Evolutionary conservation across 805 yeast species (phyloP).

Genomic region (Yarrowia keelungensis): DNA sequence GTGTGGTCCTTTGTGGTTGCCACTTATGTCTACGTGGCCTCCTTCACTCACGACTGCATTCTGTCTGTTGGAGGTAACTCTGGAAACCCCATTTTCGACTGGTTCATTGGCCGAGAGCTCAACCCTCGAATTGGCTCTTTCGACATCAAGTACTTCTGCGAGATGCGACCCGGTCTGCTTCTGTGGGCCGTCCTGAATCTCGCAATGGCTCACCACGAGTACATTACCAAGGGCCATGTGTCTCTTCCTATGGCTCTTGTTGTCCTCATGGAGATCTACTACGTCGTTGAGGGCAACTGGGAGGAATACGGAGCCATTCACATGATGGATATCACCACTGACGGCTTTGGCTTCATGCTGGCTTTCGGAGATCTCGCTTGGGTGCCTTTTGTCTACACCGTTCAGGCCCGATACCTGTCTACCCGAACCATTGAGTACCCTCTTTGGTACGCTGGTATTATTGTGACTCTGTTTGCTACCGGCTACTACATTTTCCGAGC

Average conservation of each 20-base stretch:
- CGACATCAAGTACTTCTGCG: conserved; percentile 92
- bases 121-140: conserved; percentile 86
- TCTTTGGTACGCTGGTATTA: conserved; percentile 45
- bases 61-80: conserved; percentile 89
- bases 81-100: conserved; percentile 75
- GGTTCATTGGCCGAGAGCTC: conserved; percentile 97
- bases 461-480: conserved; percentile 55
- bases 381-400: conserved; percentile 88
- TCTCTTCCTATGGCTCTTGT: conserved; percentile 77
- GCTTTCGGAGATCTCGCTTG: conserved; percentile 92
- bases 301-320: conserved; percentile 89
- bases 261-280: conserved; percentile 73
- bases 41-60: conserved; percentile 73
- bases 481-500: conserved; percentile 87
- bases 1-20: conserved; percentile 71
- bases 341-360: conserved; percentile 97
- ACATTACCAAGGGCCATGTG: conserved; percentile 62
- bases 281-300: conserved; percentile 88
- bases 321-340: conserved; percentile 96
- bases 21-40: conserved; percentile 65
- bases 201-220: conserved; percentile 83
- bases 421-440: conserved; percentile 67
- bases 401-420: conserved; percentile 84
- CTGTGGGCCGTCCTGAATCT: conserved; percentile 82
- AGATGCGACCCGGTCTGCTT: conserved; percentile 91